Evolutionary conservation across 2,329 filamentous ascomycete genomes (phyloP).

Genomic region (Fusarium drepaniforme): DNA sequence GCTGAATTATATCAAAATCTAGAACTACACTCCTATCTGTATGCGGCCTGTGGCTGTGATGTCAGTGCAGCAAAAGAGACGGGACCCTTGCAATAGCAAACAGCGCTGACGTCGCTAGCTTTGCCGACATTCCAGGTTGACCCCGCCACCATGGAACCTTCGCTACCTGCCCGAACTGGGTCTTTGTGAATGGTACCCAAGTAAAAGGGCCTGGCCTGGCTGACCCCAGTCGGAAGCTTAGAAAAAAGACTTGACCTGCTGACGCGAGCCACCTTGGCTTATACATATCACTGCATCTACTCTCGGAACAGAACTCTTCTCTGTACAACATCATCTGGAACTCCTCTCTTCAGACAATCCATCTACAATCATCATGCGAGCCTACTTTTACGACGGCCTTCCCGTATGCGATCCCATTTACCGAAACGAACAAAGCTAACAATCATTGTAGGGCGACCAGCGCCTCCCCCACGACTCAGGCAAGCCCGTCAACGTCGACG

Average conservation of each 20-base stretch:
- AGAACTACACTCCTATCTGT: not conserved
- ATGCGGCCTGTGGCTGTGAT: slow-evolving; percentile 30
- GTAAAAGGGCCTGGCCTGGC: not conserved
- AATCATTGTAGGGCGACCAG: slow-evolving; percentile 82
- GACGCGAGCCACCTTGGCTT: slow-evolving; percentile 5
- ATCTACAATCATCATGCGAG: slow-evolving; percentile 60
- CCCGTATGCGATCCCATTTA: slow-evolving; percentile 55
- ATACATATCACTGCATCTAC: slow-evolving; percentile 1
- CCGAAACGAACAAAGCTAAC: slow-evolving; percentile 12
- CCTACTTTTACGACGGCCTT: slow-evolving; percentile 69
- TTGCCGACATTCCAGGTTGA: slow-evolving; percentile 26
- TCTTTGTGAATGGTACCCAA: slow-evolving; percentile 27
- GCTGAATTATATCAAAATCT: not conserved
- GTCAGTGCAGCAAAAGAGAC: slow-evolving; percentile 21
- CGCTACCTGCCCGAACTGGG: slow-evolving; percentile 13
- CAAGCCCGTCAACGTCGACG: slow-evolving; percentile 71
- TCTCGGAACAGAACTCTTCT: not conserved
- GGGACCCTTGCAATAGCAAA: slow-evolving; percentile 16
- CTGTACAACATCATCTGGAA: not conserved
- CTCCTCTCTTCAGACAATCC: not conserved
- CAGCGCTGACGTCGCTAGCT: slow-evolving; percentile 43
- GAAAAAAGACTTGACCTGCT: slow-evolving; percentile 20
- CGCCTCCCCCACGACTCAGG: slow-evolving; percentile 91
- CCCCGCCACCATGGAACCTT: slow-evolving; percentile 38
- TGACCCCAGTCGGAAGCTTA: slow-evolving; percentile 22